These are phyloP conservation scores for Colletotrichum orbiculare DNA, from an alignment of 2,329 filamentous ascomycete species.

Conservation along the genomic window DNA sequence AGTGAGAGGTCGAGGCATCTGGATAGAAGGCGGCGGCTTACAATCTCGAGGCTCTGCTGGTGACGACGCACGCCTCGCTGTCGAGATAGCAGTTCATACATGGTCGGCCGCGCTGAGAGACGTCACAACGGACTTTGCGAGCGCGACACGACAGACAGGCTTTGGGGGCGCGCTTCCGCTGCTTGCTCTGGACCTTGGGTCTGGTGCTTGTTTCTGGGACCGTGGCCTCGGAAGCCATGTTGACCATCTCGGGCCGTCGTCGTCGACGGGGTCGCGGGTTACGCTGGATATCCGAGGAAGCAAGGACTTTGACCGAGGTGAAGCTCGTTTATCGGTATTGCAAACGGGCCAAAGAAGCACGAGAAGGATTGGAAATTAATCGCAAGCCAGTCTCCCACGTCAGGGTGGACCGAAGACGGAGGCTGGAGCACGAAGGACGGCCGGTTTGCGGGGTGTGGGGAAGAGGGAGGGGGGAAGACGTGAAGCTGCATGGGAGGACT, in stretches of 20 bases:
- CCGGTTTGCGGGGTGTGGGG: slow-evolving; percentile 41
- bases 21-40: slow-evolving; percentile 40
- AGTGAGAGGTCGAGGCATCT: neutral
- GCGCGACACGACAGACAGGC: slow-evolving; percentile 62
- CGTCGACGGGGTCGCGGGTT: neutral
- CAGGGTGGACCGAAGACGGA: slow-evolving; percentile 31
- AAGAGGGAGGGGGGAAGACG: slow-evolving; percentile 39
- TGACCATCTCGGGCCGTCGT: neutral
- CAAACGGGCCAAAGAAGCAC: slow-evolving; percentile 23
- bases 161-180: slow-evolving; percentile 59
- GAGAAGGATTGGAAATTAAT: slow-evolving; percentile 20
- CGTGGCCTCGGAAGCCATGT: slow-evolving; percentile 37
- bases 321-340: slow-evolving; percentile 18
- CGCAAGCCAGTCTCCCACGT: slow-evolving; percentile 6
- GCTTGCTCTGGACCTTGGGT: slow-evolving; percentile 48
- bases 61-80: slow-evolving; percentile 56
- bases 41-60: slow-evolving; percentile 53
- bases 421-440: slow-evolving; percentile 4
- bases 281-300: slow-evolving; percentile 1
- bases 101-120: slow-evolving; percentile 59
- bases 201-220: slow-evolving; percentile 39
- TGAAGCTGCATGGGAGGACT: slow-evolving; percentile 19
- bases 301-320: slow-evolving; percentile 21
- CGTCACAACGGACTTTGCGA: slow-evolving; percentile 63
- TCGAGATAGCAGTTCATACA: slow-evolving; percentile 66